These are phyloP conservation scores for Apiotrichum akiyoshidainum DNA, from an alignment of 1,284 basidiomycete species.

Conservation along the genomic window DNA sequence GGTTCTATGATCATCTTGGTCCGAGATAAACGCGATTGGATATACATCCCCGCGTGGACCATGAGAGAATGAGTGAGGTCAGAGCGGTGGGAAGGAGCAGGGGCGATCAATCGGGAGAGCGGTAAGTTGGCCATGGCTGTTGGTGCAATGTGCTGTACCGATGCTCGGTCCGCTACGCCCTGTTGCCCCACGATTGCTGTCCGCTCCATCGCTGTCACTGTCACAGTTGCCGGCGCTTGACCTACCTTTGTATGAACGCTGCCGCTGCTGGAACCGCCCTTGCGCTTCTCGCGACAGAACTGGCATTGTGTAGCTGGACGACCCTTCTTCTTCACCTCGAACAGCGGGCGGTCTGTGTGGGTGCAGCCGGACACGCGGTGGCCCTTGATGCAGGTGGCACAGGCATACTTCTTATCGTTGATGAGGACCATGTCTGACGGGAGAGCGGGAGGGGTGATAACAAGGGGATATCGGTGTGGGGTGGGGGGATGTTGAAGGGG, in stretches of 20 bases:
- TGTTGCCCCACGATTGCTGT: too few species aligned
- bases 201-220: too few species aligned
- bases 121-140: too few species aligned
- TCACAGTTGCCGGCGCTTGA: too few species aligned
- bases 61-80: background rate
- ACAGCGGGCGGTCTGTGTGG: conserved; percentile 70
- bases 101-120: background rate
- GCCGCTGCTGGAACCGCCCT: conserved; percentile 51
- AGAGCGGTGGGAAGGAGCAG: background rate
- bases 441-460: background rate
- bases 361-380: conserved; percentile 73
- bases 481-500: background rate
- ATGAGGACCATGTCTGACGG: conserved; percentile 60
- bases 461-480: background rate
- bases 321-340: conserved; percentile 76
- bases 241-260: conserved; percentile 44
- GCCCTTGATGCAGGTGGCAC: conserved; percentile 77
- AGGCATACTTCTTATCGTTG: conserved; percentile 65
- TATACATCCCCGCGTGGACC: background rate
- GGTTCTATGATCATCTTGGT: background rate
- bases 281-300: conserved; percentile 69
- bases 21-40: background rate
- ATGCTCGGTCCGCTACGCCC: too few species aligned
- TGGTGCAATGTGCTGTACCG: too few species aligned
- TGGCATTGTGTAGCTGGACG: conserved; percentile 74